Base-by-base conservation (phyloP, 805 yeast genomes). In the Suhomyces sp. region DNA sequence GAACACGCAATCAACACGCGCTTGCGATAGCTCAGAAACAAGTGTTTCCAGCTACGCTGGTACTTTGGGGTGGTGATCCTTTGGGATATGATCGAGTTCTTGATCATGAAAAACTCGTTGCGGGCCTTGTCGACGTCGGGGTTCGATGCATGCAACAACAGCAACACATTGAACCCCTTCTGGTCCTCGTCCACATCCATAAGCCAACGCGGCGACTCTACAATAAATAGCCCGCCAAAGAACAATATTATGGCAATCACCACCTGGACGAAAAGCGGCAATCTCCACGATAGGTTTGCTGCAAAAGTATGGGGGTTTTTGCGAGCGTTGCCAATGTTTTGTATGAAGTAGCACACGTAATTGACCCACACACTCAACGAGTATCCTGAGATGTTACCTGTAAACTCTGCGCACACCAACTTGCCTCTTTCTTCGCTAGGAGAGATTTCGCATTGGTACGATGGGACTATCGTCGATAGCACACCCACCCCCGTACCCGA, bases 201-300 rank as follows among this genome's bases (percentile, higher is more conserved):
- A 49, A 92, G 74, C 96, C 97, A 91, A 59, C 97, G 78, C 5
- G 97, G 97, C 47, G 92, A 85, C 63, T 91, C 97, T 5, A 89
- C 91, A 38, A 92, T 83, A 54, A 87, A 76, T 50, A 85, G 82
- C 1, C 96, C 86, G 3, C 97, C 97, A 3, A 82, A 57, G 27
- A 84, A 83, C 26, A 91, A 72, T 5, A 86, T 71, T 2, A 79
- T 54, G 0, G 96, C 96, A 64, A 92, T 84, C 3, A 86, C 63
- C 49, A 88, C 87, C 67, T 90, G 97, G 47, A 88, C 72, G 51
- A 86, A 81, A 46, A 90, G 72, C 1, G 97, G 96, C 23, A 88
- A 61, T 57, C 96, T 78, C 96, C 96, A 90, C 27, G 90, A 78
- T 13, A 75, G 54, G 48, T 73, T 63, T 12, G 78, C 77, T 5